Evolutionary conservation across 192 early-diverging fungal species (phyloP), one percentile per base, ranked within the genome.

Genomic region (Gigaspora rosea): DNA sequence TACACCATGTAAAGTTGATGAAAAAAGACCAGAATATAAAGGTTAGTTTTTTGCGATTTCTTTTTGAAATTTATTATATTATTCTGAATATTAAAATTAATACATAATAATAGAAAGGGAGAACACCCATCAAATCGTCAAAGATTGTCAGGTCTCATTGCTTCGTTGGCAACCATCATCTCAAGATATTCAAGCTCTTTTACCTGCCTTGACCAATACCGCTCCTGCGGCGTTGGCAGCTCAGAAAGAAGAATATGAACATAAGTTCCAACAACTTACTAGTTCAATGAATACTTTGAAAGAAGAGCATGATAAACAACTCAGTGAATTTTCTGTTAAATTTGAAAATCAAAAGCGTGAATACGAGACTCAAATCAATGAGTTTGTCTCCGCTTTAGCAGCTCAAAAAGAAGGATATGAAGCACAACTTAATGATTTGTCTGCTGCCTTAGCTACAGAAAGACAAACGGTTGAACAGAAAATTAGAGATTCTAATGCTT

Each of bases 201-300:
- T 76, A 57, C 75, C 75, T 18, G 52, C 64, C 12, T 67, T 76
- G 22, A 76, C 75, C 8, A 76, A 76, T 41, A 76, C 75, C 5
- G 75, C 62, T 32, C 64, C 75, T 10, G 65, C 63, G 54, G 41
- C 22, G 20, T 67, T 76, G 54, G 75, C 75, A 8, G 33, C 75
- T 57, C 75, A 76, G 67, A 76, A 76, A 65, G 15, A 51, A 57
- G 75, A 76, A 67, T 76, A 76, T 68, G 75, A 76, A 67, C 63
- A 63, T 46, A 76, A 76, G 67, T 0, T 67, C 4, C 18, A 27
- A 50, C 61, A 76, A 67, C 35, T 76, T 66, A 47, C 8, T 4
- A 35, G 4, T 47, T 41, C 35, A 10, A 73, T 73, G 71, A 20
- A 16, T 57, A 12, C 56, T 59, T 59, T 57, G 41, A 56, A 59